Base-by-base conservation (phyloP, 345 rosid species). In the Xanthoceras sorbifolium region DNA sequence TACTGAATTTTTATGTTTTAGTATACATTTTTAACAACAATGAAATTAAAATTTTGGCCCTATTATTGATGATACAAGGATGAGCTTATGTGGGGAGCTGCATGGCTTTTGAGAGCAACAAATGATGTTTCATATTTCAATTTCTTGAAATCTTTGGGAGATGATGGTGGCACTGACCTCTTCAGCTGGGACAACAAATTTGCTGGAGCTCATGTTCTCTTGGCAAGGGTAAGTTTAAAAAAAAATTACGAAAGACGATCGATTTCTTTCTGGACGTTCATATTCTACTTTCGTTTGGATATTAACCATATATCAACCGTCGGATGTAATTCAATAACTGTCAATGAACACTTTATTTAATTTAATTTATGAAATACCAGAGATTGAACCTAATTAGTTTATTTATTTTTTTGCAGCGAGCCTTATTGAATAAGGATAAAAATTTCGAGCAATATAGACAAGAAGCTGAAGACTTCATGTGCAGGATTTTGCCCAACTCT, bases 181-280 rank as follows among this genome's bases (percentile, higher is more conserved):
- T 94, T 94, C 82, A 93, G 98, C 83, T 94, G 98, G 98, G 97
- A 94, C 86, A 90, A 94, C 73, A 93, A 94, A 72, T 87, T 86
- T 73, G 97, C 97, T 7, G 97, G 98, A n/a, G 95, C 93, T 73
- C 85, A 90, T 69, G 93, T 94, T 72, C 92, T 94, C 62, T 84
- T 94, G 0, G 81, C 97, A 1, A 85, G 95, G 90, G 97, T 93
- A 73, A 69, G 76, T 48, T n/a, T n/a, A n/a, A n/a, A n/a, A n/a
- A n/a, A n/a, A n/a, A n/a, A n/a, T n/a, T n/a, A n/a, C n/a, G n/a
- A n/a, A n/a, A n/a, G n/a, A n/a, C n/a, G n/a, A n/a, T n/a, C n/a
- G n/a, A n/a, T n/a, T n/a, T n/a, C n/a, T n/a, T n/a, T n/a, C n/a
- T n/a, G n/a, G n/a, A n/a, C n/a, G n/a, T n/a, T n/a, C n/a, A n/a